Base-by-base conservation (phyloP, 1,284 basidiomycete species). In the Cystobasidium sp. region DNA sequence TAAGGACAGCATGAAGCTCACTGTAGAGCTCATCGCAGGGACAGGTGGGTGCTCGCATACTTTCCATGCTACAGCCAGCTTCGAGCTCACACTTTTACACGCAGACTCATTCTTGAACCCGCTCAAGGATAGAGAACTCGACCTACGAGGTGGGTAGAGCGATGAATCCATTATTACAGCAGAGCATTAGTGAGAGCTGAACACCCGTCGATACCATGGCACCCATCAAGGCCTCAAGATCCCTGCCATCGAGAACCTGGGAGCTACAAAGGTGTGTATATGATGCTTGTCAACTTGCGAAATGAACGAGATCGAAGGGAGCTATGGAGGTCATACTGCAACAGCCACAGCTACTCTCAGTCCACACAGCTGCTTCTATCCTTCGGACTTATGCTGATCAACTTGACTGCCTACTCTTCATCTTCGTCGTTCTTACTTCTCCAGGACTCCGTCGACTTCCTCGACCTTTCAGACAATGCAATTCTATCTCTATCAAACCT, bases 181-280 rank as follows among this genome's bases (percentile, higher is more conserved):
- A 72, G 22, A 31, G 31, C 31, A 72, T 18, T 43, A 49, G 44
- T 63, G 47, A 22, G 20, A 47, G 43, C 61, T 63, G 20, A 63
- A 49, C 61, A 51, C 52, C 47, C 61, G 44, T 22, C 5, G 4
- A 41, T 12, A n/a, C n/a, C n/a, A n/a, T n/a, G n/a, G n/a, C n/a
- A n/a, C 24, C 24, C 16, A 12, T 51, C 79, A 82, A 96, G 94
- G 94, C 75, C 92, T 93, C 84, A 96, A 95, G 88, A 97, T 99
- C 81, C 94, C 95, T 58, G 89, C 92, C 67, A 99, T 99, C 82
- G 97, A 99, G 89, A 99, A 99, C 86, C 87, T 99, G 79, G 97
- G 95, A 85, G 94, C 97, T 81, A 97, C 92, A 83, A 93, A 87
- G 88, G 94, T 84, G 77, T 82, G 82, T 14, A 80, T 56, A 18